Base-by-base conservation (phyloP, 2,329 filamentous ascomycete species). In the Epichloe gansuensis region DNA sequence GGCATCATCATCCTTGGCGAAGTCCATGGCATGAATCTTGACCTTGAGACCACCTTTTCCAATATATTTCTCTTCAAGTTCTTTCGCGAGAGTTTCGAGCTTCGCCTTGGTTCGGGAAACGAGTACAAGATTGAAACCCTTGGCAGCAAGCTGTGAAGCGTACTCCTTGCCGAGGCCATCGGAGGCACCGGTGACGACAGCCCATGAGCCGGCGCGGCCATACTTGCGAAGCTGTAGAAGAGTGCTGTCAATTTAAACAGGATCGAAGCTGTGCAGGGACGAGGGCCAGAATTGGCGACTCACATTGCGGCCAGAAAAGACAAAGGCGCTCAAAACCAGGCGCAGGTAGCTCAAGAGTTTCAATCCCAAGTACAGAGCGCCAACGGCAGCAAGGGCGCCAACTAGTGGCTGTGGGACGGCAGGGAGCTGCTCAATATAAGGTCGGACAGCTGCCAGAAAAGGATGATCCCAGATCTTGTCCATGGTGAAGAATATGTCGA, bases 91-190 rank as follows among this genome's bases (percentile, higher is more conserved):
- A 2, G 81, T 69, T 52, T 88, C 81, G 59, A 98, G 84, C 72
- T 98, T 98, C 42, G 88, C 88, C 60, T 86, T 79, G n/a, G 94
- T 97, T 62, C 94, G 91, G 46, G 93, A 97, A 56, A 98, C 85
- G 60, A 98, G 88, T 57, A 98, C 75, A 61, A 97, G 76, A 72
- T 96, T 97, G 81, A 91, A 98, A 62, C 91, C 91, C 67, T 93
- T 91, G 56, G 81, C 76, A 25, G 93, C 91, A 53, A 98, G 83
- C 68, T 97, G 90, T 35, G 86, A 77, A 39, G 91, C 89, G 67
- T 89, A 98, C 73, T 98, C 93, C 72, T 95, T 97, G 66, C 93
- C 93, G 57, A 98, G 83, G 58, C 93, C 94, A 69, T 98, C 93
- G 11, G 91, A 96, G 50, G 91, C 93, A 57, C 93, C 93, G 28